These are phyloP conservation scores for Suillus tomentosus DNA, from an alignment of 768 basidiomycete genomes.

Conservation along the genomic window DNA sequence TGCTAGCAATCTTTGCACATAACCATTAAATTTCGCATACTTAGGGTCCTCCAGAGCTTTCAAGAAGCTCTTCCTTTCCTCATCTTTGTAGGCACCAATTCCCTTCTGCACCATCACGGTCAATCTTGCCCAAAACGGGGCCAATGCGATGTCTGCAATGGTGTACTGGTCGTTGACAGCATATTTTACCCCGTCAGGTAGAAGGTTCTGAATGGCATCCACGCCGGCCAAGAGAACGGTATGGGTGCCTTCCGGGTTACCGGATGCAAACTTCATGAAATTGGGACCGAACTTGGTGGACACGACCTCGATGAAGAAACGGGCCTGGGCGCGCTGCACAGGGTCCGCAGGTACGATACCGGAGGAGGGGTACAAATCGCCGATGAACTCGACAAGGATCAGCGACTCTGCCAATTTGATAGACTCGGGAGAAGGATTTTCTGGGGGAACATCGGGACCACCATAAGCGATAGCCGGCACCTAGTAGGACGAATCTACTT, in stretches of 20 bases:
- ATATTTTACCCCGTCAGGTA: constrained; percentile 44
- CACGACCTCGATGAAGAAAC: constrained; percentile 64
- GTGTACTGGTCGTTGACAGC: constrained; percentile 38
- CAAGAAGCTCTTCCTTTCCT: constrained; percentile 47
- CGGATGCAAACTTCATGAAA: constrained; percentile 2
- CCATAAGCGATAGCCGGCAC: constrained; percentile 64
- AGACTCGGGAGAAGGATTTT: constrained; percentile 60
- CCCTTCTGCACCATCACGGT: constrained; percentile 49
- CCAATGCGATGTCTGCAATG: constrained; percentile 63
- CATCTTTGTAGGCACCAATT: constrained; percentile 50
- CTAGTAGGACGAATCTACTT: constrained; percentile 30
- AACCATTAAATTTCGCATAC: constrained; percentile 51
- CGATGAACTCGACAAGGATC: constrained; percentile 66
- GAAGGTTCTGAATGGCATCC: constrained; percentile 51
- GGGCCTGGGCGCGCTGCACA: constrained; percentile 55
- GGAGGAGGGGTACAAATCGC: constrained; percentile 55
- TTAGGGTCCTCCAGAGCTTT: constrained; percentile 42
- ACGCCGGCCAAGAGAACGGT: constrained; percentile 39
- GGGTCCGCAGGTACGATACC: constrained; percentile 56
- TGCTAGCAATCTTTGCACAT: constrained; percentile 46
- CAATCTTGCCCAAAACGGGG: constrained; percentile 61
- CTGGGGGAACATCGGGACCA: constrained; percentile 55
- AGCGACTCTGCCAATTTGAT: constrained; percentile 65
- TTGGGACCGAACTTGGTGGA: constrained; percentile 45
- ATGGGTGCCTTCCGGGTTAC: not conserved